Evolutionary conservation across 805 yeast species (phyloP).

Genomic region (Hyphopichia homilentoma): DNA sequence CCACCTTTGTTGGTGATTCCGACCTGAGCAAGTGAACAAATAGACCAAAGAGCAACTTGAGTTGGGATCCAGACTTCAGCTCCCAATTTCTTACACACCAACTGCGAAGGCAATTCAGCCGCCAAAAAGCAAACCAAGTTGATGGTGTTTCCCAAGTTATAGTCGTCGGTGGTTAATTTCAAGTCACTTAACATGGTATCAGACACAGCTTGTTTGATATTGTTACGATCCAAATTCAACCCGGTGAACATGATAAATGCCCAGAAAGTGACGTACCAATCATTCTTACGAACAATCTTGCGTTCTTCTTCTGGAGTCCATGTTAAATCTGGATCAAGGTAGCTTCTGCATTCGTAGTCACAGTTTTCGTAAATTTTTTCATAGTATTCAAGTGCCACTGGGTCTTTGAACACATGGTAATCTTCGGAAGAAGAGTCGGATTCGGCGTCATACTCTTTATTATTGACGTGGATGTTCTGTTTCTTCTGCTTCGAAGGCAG

Average conservation of each 20-base stretch:
- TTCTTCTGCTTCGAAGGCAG: not conserved
- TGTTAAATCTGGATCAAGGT: conserved; percentile 30
- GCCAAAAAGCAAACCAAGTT: conserved; percentile 38
- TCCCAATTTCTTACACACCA: conserved; percentile 58
- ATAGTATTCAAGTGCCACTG: conserved; percentile 27
- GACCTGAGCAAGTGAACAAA: conserved; percentile 24
- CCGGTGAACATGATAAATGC: conserved; percentile 20
- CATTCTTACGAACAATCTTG: conserved; percentile 14
- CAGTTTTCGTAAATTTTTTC: conserved; percentile 24
- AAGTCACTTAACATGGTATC: conserved; percentile 29
- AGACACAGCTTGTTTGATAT: conserved; percentile 18
- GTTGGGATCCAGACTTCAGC: conserved; percentile 58
- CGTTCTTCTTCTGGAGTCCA: conserved; percentile 34
- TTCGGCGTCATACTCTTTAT: conserved; percentile 1
- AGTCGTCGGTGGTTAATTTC: conserved; percentile 32
- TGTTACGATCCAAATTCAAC: conserved; percentile 21
- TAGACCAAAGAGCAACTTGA: conserved; percentile 24
- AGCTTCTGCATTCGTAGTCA: conserved; percentile 29
- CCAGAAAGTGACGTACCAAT: conserved; percentile 16
- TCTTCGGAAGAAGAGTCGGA: conserved; percentile 1
- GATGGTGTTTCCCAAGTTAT: conserved; percentile 38
- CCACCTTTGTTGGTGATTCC: conserved; percentile 17
- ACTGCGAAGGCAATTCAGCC: conserved; percentile 56
- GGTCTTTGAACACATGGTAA: conserved; percentile 29
- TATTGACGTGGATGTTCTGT: not conserved